Evolutionary conservation across 2,329 filamentous ascomycete species (phyloP), one percentile per base, ranked within the genome.

Genomic region (Colletotrichum paranaense): DNA sequence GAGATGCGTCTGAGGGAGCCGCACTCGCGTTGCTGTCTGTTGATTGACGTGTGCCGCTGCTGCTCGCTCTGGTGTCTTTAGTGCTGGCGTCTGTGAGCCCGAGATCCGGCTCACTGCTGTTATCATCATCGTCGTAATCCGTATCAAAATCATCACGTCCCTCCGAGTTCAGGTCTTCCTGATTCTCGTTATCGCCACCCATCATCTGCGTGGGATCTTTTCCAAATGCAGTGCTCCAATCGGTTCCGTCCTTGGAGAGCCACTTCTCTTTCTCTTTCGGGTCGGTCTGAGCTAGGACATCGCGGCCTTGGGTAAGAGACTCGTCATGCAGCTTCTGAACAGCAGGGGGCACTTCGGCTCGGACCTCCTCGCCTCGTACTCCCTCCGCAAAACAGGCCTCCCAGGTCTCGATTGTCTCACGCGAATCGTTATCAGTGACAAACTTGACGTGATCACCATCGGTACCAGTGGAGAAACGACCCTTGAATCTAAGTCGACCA

Each of bases 331-430:
- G 86, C 77, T 92, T 88, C 81, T 93, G 90, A 0, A 96, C 88
- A 12, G 89, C 84, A 1, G 92, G 90, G 0, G 95, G 94, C 0
- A 98, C 86, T 78, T 97, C 93, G 28, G 91, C 88, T 11, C 89
- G 85, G 1, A 98, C 94, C 32, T 91, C 88, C 68, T 92, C 89
- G 16, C 87, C 84, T 2, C 97, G 91, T 0, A 98, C 94, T 14
- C 96, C 96, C 81, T 98, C 95, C 0, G 95, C 91, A 53, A 93
- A 90, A 81, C 96, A 98, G 0, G 95, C 94, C 82, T 98, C 95
- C 95, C 95, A 98, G 0, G 93, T 94, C 84, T 98, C 96, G 76
- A 94, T 97, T 0, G 95, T 98, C 85, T 98, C 97, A 38, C 96
- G 92, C 1, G 93, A 92, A 80, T 97, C 92, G 78, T 97, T 98